Evolutionary conservation across 1,139 yeast genomes (phyloP), one percentile per base, ranked within the genome.

Genomic region (Debaryomyces udenii): DNA sequence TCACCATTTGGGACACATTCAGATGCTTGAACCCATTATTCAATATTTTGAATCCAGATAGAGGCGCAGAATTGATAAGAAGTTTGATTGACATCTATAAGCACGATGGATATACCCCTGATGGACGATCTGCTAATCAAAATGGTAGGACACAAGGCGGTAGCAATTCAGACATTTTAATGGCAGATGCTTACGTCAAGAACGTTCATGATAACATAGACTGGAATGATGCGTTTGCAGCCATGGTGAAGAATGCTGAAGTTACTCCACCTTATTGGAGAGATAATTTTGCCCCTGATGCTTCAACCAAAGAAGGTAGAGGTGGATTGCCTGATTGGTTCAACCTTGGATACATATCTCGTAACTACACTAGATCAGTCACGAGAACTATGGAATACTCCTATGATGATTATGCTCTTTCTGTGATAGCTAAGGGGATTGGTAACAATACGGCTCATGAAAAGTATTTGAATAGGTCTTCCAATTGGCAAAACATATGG

Each of bases 131-230:
- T 38, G 69, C 70, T 10, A 64, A 65, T 43, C 68, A 68, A 44
- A 64, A 66, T 38, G 73, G 73, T 9, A 51, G 65, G 28, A 66
- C 71, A 3, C 73, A 68, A 46, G 74, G 74, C 22, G 74, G 74
- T 0, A 57, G 68, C 31, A 65, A 68, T 42, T 65, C 71, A 1
- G 74, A 68, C 44, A 64, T 66, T 18, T 58, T 67, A n/a, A 52
- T 68, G 42, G 70, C 71, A 6, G 74, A 68, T 49, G 73, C 70
- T 1, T 65, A 50, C 38, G 52, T 61, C 13, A 68, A 68, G 45
- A 51, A 56, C 4, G 51, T 68, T 10, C 47, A 47, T 5, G 45
- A 47, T 4, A 41, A 42, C 5, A 48, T 65, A 3, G 46, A 64
- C 44, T 67, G 72, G 70, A 41, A 50, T 5, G 56, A 55, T 30